Percentiles rank a stretch among this genome's conserved stretches.
phyloP scores from a whole-genome alignment of 352 stramenopile genomes.

The Phytophthora pinifolia region DNA sequence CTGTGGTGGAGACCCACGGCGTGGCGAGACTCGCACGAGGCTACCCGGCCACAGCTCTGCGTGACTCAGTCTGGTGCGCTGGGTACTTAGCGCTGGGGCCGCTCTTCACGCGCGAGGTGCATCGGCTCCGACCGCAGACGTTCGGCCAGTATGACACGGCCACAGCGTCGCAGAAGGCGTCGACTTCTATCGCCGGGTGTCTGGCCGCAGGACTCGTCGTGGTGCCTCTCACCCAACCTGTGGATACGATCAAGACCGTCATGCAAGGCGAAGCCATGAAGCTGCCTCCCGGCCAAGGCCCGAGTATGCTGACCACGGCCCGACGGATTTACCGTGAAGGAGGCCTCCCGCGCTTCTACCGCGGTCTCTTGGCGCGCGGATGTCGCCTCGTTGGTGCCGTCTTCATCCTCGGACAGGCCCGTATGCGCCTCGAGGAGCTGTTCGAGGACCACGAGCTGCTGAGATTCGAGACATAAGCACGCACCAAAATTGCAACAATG shows the following conservation, averaged over 20 bases:
- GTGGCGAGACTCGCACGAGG: slow-evolving; percentile 53
- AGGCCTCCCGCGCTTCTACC: slow-evolving; percentile 64
- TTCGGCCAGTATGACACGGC: slow-evolving; percentile 58
- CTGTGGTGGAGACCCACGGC: slow-evolving; percentile 48
- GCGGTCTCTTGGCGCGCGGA: slow-evolving; percentile 65
- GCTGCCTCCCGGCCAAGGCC: slow-evolving; percentile 33
- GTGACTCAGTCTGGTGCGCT: slow-evolving; percentile 75
- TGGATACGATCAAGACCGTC: slow-evolving; percentile 86
- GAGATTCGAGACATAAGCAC: too few relatives aligned
- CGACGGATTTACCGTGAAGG: slow-evolving; percentile 45
- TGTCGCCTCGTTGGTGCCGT: slow-evolving; percentile 71
- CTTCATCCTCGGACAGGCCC: slow-evolving; percentile 79
- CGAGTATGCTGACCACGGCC: slow-evolving; percentile 38
- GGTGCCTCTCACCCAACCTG: slow-evolving; percentile 70
- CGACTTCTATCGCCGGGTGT: slow-evolving; percentile 59
- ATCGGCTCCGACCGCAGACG: slow-evolving; percentile 43
- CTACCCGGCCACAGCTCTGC: slow-evolving; percentile 53
- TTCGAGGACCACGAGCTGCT: slow-evolving; percentile 67
- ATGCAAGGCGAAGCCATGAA: slow-evolving; percentile 75
- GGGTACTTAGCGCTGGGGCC: slow-evolving; percentile 74
- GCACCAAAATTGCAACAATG: too few relatives aligned
- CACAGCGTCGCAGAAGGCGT: slow-evolving; percentile 56
- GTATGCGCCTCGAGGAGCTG: slow-evolving; percentile 61
- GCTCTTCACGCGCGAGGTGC: slow-evolving; percentile 64
- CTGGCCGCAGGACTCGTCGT: slow-evolving; percentile 67